Percentiles rank a stretch among this genome's conserved stretches.
Conservation (phyloP, 352 stramenopile genomes). For the Globisporangium acanthophoron region DNA sequence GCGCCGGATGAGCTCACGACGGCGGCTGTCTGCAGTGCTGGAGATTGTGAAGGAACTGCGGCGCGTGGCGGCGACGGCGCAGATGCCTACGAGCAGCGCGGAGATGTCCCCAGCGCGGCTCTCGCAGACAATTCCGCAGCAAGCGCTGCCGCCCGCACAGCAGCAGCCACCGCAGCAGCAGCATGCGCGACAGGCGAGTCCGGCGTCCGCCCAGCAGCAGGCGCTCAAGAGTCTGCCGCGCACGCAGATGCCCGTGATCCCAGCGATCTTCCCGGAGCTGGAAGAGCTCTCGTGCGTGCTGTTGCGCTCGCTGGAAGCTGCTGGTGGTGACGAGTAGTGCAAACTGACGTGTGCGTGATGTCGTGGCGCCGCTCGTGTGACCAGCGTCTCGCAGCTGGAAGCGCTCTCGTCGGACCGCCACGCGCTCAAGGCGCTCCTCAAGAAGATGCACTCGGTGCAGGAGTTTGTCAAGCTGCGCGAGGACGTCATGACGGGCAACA, state of each 20-base stretch:
- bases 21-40: conserved; percentile 23
- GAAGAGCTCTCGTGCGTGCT: conserved; percentile 69
- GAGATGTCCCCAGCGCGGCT: conserved; percentile 3
- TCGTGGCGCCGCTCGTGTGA: neutral
- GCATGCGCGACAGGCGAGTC: conserved; percentile 9
- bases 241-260: conserved; percentile 72
- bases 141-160: neutral
- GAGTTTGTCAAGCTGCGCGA: conserved; percentile 71
- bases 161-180: conserved; percentile 15
- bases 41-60: conserved; percentile 67
- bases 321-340: neutral
- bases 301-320: neutral
- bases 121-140: conserved; percentile 3
- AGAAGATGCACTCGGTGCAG: conserved; percentile 50
- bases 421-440: conserved; percentile 58
- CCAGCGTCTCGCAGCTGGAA: conserved; percentile 46
- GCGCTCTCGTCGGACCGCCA: conserved; percentile 51
- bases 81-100: conserved; percentile 2
- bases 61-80: conserved; percentile 13
- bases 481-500: conserved; percentile 76
- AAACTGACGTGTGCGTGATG: conserved; percentile 1
- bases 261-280: conserved; percentile 63
- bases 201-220: conserved; percentile 15
- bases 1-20: neutral
- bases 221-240: conserved; percentile 42